Conservation (phyloP, 2,329 filamentous ascomycete genomes). For the Fusarium sp. region DNA sequence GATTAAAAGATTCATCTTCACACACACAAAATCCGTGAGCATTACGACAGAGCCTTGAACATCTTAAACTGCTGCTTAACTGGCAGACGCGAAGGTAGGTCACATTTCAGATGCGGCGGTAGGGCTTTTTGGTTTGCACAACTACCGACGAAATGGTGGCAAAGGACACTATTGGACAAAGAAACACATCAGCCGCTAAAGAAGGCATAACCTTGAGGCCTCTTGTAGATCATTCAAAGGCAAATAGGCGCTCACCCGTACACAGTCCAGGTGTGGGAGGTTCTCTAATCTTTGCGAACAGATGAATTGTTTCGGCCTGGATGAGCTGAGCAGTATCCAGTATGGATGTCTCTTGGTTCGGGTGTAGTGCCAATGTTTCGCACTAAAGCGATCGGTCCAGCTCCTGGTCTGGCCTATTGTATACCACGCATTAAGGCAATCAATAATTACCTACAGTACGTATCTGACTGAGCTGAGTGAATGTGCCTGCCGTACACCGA, state of each 20-base stretch:
- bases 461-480: neutral
- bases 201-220: neutral
- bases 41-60: neutral
- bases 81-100: neutral
- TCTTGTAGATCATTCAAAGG: neutral
- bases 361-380: constrained; percentile 31
- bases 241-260: neutral
- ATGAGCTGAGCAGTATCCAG: neutral
- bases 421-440: neutral
- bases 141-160: neutral
- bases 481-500: neutral
- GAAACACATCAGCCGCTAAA: neutral
- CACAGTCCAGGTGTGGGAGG: neutral
- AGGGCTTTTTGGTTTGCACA: neutral
- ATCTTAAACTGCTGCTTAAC: neutral
- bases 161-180: neutral
- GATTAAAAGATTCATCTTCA: neutral
- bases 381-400: constrained; percentile 27
- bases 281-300: neutral
- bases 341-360: neutral
- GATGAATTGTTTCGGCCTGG: neutral
- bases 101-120: too few species aligned
- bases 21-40: too few species aligned
- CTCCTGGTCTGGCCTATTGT: constrained; percentile 2
- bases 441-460: neutral